Evolutionary conservation across 2,329 filamentous ascomycete species (phyloP).

Genomic region (Penicillium sp.): DNA sequence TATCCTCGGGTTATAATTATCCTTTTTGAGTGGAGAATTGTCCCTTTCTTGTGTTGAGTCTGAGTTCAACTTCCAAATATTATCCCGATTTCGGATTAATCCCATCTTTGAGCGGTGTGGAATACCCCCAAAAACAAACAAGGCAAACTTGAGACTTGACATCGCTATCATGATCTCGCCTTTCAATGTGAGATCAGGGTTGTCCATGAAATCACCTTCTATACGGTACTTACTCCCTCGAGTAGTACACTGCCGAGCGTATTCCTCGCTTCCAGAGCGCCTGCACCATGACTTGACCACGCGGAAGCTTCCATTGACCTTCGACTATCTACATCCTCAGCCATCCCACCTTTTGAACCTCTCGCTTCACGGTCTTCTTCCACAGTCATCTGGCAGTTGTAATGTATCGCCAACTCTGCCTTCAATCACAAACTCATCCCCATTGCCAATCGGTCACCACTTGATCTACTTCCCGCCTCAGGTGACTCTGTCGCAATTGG

Average conservation of each 20-base stretch:
- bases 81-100: background rate
- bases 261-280: constrained; percentile 38
- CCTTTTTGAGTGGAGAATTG: background rate
- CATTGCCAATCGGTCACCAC: constrained; percentile 63
- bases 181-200: background rate
- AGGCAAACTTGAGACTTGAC: constrained; percentile 20
- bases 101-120: constrained; percentile 19
- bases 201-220: constrained; percentile 3
- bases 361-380: constrained; percentile 60
- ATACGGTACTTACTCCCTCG: background rate
- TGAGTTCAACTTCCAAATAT: background rate
- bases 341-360: constrained; percentile 66
- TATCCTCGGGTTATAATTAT: background rate
- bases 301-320: constrained; percentile 50
- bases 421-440: constrained; percentile 31
- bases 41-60: background rate
- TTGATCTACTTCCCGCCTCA: constrained; percentile 83
- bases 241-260: constrained; percentile 7
- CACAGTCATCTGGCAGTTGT: constrained; percentile 25
- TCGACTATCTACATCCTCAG: constrained; percentile 61
- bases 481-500: constrained; percentile 60
- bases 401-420: constrained; percentile 33
- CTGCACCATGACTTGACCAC: constrained; percentile 48
- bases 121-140: constrained; percentile 20
- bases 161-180: constrained; percentile 2